Conservation (phyloP, 106 monocot genomes). For the Allium sativum region DNA sequence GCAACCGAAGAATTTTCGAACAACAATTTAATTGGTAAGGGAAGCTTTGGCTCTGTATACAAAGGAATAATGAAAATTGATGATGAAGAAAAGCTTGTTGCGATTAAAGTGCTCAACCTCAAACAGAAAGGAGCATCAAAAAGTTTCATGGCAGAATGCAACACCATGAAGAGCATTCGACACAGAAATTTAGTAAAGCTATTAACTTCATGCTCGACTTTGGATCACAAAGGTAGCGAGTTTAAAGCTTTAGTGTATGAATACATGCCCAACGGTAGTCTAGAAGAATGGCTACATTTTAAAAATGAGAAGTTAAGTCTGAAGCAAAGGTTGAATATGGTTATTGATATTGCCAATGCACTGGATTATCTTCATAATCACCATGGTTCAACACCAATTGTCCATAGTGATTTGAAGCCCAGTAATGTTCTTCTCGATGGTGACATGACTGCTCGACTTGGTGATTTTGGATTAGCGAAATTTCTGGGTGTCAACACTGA, state of each 20-base stretch:
- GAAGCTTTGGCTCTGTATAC: slow-evolving; percentile 14
- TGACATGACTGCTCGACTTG: slow-evolving; percentile 18
- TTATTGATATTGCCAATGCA: slow-evolving; percentile 15
- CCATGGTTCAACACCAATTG: slow-evolving; percentile 1
- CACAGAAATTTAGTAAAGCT: slow-evolving; percentile 45
- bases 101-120: slow-evolving; percentile 39
- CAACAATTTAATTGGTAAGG: slow-evolving; percentile 11
- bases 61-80: slow-evolving; percentile 13
- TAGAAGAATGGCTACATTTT: slow-evolving; percentile 37
- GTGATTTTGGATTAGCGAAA: slow-evolving; percentile 34
- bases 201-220: slow-evolving; percentile 26
- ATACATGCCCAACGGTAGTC: slow-evolving; percentile 42
- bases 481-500: neutral
- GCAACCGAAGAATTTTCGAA: slow-evolving; percentile 18
- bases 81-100: slow-evolving; percentile 5
- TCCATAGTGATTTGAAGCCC: slow-evolving; percentile 21
- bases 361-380: slow-evolving; percentile 19
- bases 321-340: slow-evolving; percentile 13
- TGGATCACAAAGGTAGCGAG: slow-evolving; percentile 21
- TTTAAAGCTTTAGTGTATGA: slow-evolving; percentile 40
- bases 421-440: slow-evolving; percentile 19
- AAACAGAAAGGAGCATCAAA: slow-evolving; percentile 23
- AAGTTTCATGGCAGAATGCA: slow-evolving; percentile 43
- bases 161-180: slow-evolving; percentile 29
- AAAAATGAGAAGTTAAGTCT: slow-evolving; percentile 2